Evolutionary conservation across 306 rosid genomes (phyloP).

Genomic region (Vicia villosa): DNA sequence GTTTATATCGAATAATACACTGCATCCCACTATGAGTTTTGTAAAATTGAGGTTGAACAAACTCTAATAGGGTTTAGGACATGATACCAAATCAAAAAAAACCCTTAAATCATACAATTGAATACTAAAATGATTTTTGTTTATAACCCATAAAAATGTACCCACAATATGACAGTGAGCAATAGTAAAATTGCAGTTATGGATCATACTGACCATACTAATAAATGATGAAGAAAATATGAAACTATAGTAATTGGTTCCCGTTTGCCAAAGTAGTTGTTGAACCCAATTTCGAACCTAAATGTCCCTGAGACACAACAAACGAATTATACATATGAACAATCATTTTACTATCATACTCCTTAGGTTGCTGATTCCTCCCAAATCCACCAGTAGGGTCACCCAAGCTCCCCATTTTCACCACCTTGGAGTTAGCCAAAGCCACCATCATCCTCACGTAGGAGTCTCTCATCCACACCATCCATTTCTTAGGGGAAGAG

Average conservation of each 20-base stretch:
- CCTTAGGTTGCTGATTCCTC: constrained; percentile 50
- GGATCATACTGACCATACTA: background rate
- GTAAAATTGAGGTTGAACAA: no score
- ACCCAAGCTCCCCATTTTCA: constrained; percentile 33
- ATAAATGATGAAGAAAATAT: background rate
- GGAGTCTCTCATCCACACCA: constrained; percentile 74
- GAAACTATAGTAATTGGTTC: no score
- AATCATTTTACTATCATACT: constrained; percentile 77
- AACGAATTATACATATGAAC: constrained; percentile 65
- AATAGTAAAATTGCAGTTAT: background rate
- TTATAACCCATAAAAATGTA: no score
- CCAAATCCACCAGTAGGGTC: constrained; percentile 29
- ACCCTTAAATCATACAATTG: no score
- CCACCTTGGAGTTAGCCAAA: constrained; percentile 57
- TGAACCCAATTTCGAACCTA: constrained; percentile 33
- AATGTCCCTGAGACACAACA: constrained; percentile 48
- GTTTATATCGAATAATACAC: no score
- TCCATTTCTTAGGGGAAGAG: constrained; percentile 62
- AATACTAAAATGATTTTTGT: no score
- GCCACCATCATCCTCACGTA: constrained; percentile 73
- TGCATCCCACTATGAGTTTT: no score
- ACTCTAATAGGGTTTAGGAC: no score
- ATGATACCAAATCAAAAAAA: no score
- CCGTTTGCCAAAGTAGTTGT: background rate
- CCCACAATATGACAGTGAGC: no score